A percentile compares a stretch with the other conserved stretches of the same genome.
Conservation (phyloP, 75 land plant genomes). For the Gnetum montanum region DNA sequence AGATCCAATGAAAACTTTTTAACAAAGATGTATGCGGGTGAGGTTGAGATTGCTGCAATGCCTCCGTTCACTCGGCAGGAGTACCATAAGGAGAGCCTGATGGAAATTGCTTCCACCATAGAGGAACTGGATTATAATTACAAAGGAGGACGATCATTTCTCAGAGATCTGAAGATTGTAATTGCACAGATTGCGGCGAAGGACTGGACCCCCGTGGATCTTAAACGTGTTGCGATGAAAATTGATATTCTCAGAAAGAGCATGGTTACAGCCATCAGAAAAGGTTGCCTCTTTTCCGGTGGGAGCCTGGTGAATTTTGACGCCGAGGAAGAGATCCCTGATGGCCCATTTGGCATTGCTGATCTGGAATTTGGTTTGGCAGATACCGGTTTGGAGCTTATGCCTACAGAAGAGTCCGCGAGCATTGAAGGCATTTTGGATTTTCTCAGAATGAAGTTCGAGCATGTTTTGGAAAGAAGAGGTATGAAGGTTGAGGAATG, state of each 20-base stretch:
- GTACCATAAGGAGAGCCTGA: conserved; percentile 11
- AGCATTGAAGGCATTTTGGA: conserved; percentile 2
- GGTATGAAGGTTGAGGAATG: conserved; percentile 12
- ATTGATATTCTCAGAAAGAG: conserved; percentile 12
- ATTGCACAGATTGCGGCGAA: conserved; percentile 24
- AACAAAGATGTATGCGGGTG: conserved; percentile 23
- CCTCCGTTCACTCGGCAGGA: conserved; percentile 22
- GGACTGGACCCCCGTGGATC: conserved; percentile 30
- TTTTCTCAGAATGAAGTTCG: conserved; percentile 2
- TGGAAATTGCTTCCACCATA: conserved; percentile 9
- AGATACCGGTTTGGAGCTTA: conserved; percentile 3
- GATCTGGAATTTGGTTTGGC: background rate
- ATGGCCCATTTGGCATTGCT: background rate
- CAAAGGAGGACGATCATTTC: conserved; percentile 10
- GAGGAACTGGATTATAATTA: conserved; percentile 9
- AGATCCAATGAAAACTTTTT: conserved; percentile 22
- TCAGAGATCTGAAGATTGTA: conserved; percentile 28
- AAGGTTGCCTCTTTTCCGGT: conserved; percentile 5
- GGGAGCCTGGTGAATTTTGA: background rate
- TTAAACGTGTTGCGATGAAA: conserved; percentile 14
- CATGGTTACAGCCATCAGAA: conserved; percentile 1
- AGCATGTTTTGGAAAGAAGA: conserved; percentile 3
- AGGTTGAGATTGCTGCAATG: conserved; percentile 19
- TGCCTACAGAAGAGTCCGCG: background rate
- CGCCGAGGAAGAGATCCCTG: background rate